Evolutionary conservation across 164 flowering plant genomes (phyloP).

Genomic region (Amborella trichopoda): DNA sequence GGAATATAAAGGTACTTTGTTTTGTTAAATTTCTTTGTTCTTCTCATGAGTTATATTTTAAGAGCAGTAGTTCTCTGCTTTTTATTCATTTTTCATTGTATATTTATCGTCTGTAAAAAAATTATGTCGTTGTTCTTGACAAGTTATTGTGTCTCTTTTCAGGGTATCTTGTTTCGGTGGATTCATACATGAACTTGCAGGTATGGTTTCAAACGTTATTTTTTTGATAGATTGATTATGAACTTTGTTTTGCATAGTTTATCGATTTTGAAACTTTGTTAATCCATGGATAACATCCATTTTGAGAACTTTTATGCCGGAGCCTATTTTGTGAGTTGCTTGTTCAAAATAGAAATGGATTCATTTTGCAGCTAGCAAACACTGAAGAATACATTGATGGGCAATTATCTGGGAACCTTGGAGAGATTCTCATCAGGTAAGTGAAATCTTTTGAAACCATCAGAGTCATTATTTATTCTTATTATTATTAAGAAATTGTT

Average conservation of each 20-base stretch:
- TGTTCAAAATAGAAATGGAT: no score
- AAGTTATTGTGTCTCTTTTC: constrained; percentile 8
- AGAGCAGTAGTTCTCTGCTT: no score
- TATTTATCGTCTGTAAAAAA: not conserved
- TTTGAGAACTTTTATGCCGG: no score
- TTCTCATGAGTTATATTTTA: no score
- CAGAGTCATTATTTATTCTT: no score
- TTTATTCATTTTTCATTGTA: not conserved
- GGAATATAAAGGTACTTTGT: constrained; percentile 75
- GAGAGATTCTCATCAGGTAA: constrained; percentile 95
- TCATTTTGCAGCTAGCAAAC: constrained; percentile 62
- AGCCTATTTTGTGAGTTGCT: no score
- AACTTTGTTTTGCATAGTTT: no score
- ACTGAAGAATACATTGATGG: constrained; percentile 91
- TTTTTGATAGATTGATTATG: no score
- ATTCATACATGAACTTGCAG: constrained; percentile 68
- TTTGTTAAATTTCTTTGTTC: no score
- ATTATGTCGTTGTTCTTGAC: not conserved
- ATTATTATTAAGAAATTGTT: no score
- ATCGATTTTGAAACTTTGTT: no score
- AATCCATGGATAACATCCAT: no score
- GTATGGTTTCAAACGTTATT: constrained; percentile 14
- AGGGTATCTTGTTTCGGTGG: constrained; percentile 90
- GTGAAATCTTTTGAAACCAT: not conserved
- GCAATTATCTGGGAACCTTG: constrained; percentile 73